These are phyloP conservation scores for Suillus decipiens DNA, from an alignment of 768 basidiomycete species.

Conservation along the genomic window DNA sequence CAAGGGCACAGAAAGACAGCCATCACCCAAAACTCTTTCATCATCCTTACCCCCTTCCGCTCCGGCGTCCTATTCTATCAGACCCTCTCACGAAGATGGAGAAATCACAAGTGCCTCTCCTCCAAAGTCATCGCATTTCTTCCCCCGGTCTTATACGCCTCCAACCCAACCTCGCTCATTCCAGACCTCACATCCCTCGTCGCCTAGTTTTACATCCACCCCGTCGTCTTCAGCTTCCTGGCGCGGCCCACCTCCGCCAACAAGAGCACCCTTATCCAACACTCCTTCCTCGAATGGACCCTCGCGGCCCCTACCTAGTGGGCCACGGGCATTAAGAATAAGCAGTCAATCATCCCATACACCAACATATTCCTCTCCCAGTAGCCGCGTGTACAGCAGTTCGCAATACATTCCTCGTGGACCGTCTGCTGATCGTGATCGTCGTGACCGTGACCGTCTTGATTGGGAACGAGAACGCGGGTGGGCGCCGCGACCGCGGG, in stretches of 20 bases:
- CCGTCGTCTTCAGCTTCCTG: constrained; percentile 22
- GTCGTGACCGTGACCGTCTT: constrained; percentile 43
- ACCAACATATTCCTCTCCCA: constrained; percentile 17
- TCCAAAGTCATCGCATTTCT: constrained; percentile 31
- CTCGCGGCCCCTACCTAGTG: constrained; percentile 39
- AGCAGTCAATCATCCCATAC: constrained; percentile 25
- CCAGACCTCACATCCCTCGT: constrained; percentile 28
- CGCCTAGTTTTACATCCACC: constrained; percentile 23
- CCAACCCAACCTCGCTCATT: constrained; percentile 53
- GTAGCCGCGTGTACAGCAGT: constrained; percentile 25
- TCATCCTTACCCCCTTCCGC: not conserved
- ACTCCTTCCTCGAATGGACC: constrained; percentile 18
- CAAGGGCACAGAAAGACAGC: not conserved
- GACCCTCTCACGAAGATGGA: constrained; percentile 51
- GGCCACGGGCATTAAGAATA: constrained; percentile 41
- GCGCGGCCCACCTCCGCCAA: constrained; percentile 33
- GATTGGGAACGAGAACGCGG: constrained; percentile 29
- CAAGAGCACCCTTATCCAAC: constrained; percentile 32
- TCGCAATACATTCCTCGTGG: constrained; percentile 48
- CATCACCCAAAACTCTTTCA: not conserved
- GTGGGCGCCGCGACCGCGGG: constrained; percentile 32
- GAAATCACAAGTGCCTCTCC: constrained; percentile 46
- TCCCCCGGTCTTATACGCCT: constrained; percentile 44
- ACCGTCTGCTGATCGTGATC: constrained; percentile 54
- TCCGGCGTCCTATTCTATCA: constrained; percentile 21